phyloP scores from a whole-genome alignment of 352 stramenopile species.

The Aphanomyces stellatus region DNA sequence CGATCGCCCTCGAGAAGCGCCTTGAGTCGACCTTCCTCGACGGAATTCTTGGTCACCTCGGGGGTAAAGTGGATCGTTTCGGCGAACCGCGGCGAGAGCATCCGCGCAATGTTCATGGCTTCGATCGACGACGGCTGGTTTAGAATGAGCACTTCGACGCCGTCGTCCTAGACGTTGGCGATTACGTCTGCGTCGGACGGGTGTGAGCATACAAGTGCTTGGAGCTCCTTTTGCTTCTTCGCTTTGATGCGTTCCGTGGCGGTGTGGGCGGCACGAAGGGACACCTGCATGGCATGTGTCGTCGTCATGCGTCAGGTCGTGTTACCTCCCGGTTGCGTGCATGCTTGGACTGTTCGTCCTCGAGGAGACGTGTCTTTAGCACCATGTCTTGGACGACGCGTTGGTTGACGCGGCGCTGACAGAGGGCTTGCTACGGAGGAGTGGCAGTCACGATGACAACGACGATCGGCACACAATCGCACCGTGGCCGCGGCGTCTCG shows the following conservation, averaged over 20 bases:
- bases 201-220: background rate
- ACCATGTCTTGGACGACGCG: constrained; percentile 14
- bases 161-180: constrained; percentile 27
- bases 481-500: background rate
- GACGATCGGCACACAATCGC: background rate
- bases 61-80: constrained; percentile 48
- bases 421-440: constrained; percentile 9
- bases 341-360: constrained; percentile 2
- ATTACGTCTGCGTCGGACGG: background rate
- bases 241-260: constrained; percentile 11
- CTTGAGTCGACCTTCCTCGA: constrained; percentile 50
- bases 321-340: background rate
- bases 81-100: constrained; percentile 64
- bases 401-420: constrained; percentile 14
- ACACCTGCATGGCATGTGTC: background rate
- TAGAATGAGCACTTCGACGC: constrained; percentile 49
- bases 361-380: background rate
- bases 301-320: background rate
- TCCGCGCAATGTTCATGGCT: constrained; percentile 72
- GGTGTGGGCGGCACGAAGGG: background rate
- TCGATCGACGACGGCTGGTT: constrained; percentile 68
- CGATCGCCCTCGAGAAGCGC: constrained; percentile 40
- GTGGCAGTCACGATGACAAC: background rate
- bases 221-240: background rate
- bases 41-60: constrained; percentile 39